These are phyloP conservation scores for Rhizoclosmatium sp. DNA, from an alignment of 192 early-diverging fungal genomes.

Conservation along the genomic window DNA sequence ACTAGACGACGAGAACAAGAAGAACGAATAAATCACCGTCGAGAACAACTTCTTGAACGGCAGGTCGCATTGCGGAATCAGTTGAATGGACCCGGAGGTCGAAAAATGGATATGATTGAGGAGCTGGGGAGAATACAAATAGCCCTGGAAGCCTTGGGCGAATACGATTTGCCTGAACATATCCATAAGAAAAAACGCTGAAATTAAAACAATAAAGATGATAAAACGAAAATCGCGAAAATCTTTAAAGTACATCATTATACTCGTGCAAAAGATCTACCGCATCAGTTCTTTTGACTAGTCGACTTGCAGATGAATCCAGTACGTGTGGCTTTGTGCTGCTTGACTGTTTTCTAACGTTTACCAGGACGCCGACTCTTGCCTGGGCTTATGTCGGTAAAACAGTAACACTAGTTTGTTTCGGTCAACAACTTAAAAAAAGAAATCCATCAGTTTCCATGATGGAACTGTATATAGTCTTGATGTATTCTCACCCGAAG, in stretches of 20 bases:
- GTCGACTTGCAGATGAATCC: too few relatives aligned
- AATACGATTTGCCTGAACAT: not conserved
- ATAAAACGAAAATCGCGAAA: too few relatives aligned
- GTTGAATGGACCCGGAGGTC: not conserved
- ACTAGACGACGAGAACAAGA: not conserved
- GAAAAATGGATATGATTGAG: not conserved
- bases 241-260: too few relatives aligned
- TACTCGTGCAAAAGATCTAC: too few relatives aligned
- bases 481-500: conserved; percentile 39
- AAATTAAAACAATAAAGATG: not conserved
- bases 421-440: too few relatives aligned
- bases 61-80: not conserved
- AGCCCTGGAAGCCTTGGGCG: not conserved
- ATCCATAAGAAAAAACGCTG: not conserved
- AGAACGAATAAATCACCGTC: not conserved
- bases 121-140: not conserved
- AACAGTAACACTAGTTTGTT: too few relatives aligned
- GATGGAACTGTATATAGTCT: conserved; percentile 61
- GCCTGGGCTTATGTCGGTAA: too few relatives aligned
- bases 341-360: too few relatives aligned
- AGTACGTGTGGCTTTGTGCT: too few relatives aligned
- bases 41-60: not conserved
- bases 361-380: too few relatives aligned
- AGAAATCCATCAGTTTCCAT: conserved; percentile 29
- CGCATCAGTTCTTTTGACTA: too few relatives aligned